These are phyloP conservation scores for Xylariaceae sp. DNA, from an alignment of 2,329 filamentous ascomycete genomes.

Conservation along the genomic window DNA sequence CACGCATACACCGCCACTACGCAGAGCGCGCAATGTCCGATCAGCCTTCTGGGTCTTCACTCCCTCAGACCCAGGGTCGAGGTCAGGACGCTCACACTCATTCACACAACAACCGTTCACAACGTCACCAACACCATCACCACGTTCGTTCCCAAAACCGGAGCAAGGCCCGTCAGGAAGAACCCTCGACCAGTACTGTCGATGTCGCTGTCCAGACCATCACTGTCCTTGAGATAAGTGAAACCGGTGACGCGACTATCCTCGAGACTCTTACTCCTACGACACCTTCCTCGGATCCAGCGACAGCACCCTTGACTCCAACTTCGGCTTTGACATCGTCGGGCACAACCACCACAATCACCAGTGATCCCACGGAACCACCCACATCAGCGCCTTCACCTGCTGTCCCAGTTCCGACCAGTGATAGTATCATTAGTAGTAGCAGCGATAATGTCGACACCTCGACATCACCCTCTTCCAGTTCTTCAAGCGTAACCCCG, in stretches of 20 bases:
- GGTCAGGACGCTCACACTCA: slow-evolving; percentile 33
- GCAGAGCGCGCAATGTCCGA: slow-evolving; percentile 39
- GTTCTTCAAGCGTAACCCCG: slow-evolving; percentile 22
- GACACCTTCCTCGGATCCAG: slow-evolving; percentile 12
- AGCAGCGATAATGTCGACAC: slow-evolving; percentile 22
- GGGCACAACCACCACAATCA: too few species aligned
- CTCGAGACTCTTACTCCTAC: slow-evolving; percentile 39
- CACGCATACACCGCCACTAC: slow-evolving; percentile 33
- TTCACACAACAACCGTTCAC: slow-evolving; percentile 19
- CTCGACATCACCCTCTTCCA: slow-evolving; percentile 16
- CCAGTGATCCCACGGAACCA: slow-evolving; percentile 23
- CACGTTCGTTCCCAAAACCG: slow-evolving; percentile 29
- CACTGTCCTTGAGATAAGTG: slow-evolving; percentile 51
- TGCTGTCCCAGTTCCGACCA: slow-evolving; percentile 32
- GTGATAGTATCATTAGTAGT: slow-evolving; percentile 6
- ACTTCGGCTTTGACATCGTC: too few species aligned
- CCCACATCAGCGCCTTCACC: slow-evolving; percentile 34
- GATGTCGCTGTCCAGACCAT: slow-evolving; percentile 54
- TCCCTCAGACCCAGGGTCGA: slow-evolving; percentile 43
- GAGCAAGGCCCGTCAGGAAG: slow-evolving; percentile 13
- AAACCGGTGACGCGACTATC: slow-evolving; percentile 43
- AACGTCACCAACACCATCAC: slow-evolving; percentile 25
- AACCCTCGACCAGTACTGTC: slow-evolving; percentile 10
- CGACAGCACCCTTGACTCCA: slow-evolving; percentile 5
- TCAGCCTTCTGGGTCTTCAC: slow-evolving; percentile 44